Evolutionary conservation across 129 eudicot genomes (phyloP), one percentile per base, ranked within the genome.

Genomic region (Oenanthe sinensis): DNA sequence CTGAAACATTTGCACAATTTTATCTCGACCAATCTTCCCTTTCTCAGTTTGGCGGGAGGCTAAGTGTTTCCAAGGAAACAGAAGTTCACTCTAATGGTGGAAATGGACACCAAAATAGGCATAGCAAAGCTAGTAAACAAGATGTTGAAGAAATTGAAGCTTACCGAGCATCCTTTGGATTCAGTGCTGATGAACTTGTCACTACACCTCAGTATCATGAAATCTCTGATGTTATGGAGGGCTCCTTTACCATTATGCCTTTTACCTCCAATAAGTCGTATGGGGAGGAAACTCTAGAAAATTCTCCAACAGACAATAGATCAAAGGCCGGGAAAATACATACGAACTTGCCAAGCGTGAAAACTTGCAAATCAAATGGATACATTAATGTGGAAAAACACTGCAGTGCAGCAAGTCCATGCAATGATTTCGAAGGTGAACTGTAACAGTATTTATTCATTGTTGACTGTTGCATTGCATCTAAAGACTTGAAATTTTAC

Each of bases 141-240:
- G 98, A 94, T 81, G 93, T 84, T 14, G 98, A 94, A 82, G 97
- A 94, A 82, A 36, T 94, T n/a, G 98, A 94, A 81, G 96, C 98
- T 45, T 94, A 94, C 79, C 82, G 98, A 85, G 98, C 98, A 24
- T 94, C 98, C 48, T 94, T 94, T 74, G 98, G 98, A 78, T 94
- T 94, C 86, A 94, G 97, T 88, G 98, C 97, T 40, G 98, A 94
- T 88, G 98, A 94, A 75, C 86, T 94, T 79, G 86, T 88, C 78
- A 87, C 96, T 39, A 94, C 97, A 30, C 72, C 97, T 82, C 92
- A 94, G 49, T 94, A 94, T 84, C 96, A 91, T 47, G 98, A 94
- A 87, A 94, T 94, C 5, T 81, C 96, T 68, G 92, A 94, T 78
- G 91, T 88, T 12, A 77, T 85, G 85, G 98, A 91, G 67, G 93